A percentile compares a stretch with the other conserved stretches of the same genome.
phyloP scores from a whole-genome alignment of 2,329 filamentous ascomycete genomes.

The Nemania sp. region DNA sequence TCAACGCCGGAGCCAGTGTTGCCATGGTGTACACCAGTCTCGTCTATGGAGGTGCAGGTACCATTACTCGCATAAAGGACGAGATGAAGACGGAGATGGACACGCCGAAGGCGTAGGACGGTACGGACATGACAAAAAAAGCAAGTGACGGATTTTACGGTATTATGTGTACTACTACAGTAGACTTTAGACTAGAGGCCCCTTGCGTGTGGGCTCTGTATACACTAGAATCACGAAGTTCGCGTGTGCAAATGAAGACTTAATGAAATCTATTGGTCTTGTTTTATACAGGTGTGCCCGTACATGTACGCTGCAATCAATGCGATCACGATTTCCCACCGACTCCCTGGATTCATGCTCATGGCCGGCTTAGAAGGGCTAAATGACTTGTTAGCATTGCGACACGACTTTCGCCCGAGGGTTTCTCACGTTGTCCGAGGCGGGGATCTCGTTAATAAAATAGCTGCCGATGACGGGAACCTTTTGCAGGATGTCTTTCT shows the following conservation, averaged over 20 bases:
- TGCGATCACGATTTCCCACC: conserved; percentile 17
- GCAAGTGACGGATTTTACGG: no score
- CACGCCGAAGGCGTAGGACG: conserved; percentile 19
- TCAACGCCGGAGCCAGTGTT: conserved; percentile 87
- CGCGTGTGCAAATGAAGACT: conserved; percentile 10
- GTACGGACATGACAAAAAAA: no score
- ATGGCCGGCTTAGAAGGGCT: conserved; percentile 36
- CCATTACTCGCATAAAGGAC: conserved; percentile 65
- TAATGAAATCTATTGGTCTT: conserved; percentile 37
- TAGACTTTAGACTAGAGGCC: conserved; percentile 19
- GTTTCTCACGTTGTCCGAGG: conserved; percentile 64
- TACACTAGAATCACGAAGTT: conserved; percentile 10
- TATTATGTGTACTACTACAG: conserved; percentile 17
- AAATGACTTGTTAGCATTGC: conserved; percentile 13
- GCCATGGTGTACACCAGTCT: conserved; percentile 88
- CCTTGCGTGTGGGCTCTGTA: background rate
- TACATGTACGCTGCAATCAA: conserved; percentile 32
- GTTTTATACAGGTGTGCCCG: conserved; percentile 34
- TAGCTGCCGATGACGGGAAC: conserved; percentile 55
- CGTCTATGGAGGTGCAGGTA: conserved; percentile 66
- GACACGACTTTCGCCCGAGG: background rate
- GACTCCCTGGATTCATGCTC: conserved; percentile 11
- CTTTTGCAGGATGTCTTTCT: conserved; percentile 63
- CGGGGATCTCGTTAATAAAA: conserved; percentile 58
- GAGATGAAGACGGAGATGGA: conserved; percentile 56